Base-by-base conservation (phyloP, 2,329 filamentous ascomycete species). In the Aspergillus sp. region DNA sequence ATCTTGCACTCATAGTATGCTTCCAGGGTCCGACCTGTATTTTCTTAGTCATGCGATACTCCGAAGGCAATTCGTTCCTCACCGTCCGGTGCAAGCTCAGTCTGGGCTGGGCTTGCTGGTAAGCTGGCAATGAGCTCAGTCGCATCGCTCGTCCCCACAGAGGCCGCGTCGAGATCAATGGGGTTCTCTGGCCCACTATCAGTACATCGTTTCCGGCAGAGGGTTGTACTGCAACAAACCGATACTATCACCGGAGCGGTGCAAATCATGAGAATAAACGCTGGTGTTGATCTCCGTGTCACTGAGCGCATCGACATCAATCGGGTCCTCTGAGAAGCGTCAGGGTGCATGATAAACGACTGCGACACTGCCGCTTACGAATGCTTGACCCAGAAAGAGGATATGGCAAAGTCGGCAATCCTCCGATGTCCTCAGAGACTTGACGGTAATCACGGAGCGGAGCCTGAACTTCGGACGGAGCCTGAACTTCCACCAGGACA, bases 101-200 rank as follows among this genome's bases (percentile, higher is more conserved):
- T 44, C 41, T 9, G 19, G 41, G 41, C 14, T 24, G 41, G 41
- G 41, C 17, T 44, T 26, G 41, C 17, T 24, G 41, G 24, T 44
- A 26, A 44, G 19, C 41, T 26, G 9, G 19, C n/a, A 10, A 44
- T 44, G 17, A 24, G 9, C 19, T 26, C 41, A 26, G 17, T 44
- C 24, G 41, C 17, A 44, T 44, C 33, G n/a, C 19, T 44, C 17
- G 41, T 44, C 41, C 3, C 41, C 41, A 24, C 20, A 22, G 17
- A 4, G 41, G 24, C 9, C 41, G 41, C 41, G 4, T 44, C 9
- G 41, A 44, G 17, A 44, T 44, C 41, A 44, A 44, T 26, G 13
- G 41, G 41, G 41, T 24, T 44, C 41, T 44, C 41, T 44, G 41
- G 41, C 41, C n/a, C 41, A 44, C 24, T n/a, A 5, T 44, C 41